A percentile compares a stretch with the other conserved stretches of the same genome.
These are phyloP conservation scores for Aureobasidium sp. DNA, from an alignment of 2,329 filamentous ascomycete genomes.

Conservation along the genomic window DNA sequence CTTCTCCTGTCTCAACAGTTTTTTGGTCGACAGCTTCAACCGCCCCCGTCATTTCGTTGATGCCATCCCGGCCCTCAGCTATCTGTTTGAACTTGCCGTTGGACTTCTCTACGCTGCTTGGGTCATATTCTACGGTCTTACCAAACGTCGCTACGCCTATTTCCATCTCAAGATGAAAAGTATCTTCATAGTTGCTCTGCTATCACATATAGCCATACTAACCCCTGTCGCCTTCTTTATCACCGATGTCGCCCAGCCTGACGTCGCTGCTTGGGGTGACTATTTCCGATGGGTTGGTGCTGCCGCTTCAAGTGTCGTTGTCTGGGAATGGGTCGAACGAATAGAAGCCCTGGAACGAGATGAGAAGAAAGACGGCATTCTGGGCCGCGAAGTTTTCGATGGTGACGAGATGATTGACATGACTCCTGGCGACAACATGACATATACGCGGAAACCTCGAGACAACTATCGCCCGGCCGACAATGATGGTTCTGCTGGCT, in stretches of 20 bases:
- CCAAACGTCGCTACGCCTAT: conserved; percentile 83
- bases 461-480: conserved; percentile 15
- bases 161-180: conserved; percentile 88
- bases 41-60: conserved; percentile 73
- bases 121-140: conserved; percentile 89
- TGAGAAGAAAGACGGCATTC: conserved; percentile 86
- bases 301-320: conserved; percentile 84
- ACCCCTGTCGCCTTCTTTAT: conserved; percentile 92
- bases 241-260: conserved; percentile 75
- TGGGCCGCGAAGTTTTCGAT: conserved; percentile 85
- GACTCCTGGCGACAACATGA: conserved; percentile 49
- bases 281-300: conserved; percentile 94
- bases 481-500: conserved; percentile 21
- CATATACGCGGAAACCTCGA: conserved; percentile 25
- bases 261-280: conserved; percentile 86
- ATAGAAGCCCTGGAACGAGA: conserved; percentile 89
- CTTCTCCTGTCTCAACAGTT: conserved; percentile 88
- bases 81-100: conserved; percentile 80
- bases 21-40: conserved; percentile 51
- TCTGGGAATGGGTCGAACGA: conserved; percentile 96
- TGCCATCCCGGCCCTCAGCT: conserved; percentile 82
- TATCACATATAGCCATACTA: conserved; percentile 73
- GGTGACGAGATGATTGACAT: conserved; percentile 84
- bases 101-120: conserved; percentile 85
- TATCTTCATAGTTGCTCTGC: conserved; percentile 67